Base-by-base conservation (phyloP, 192 early-diverging fungal genomes). In the Haplosporangium gracile region DNA sequence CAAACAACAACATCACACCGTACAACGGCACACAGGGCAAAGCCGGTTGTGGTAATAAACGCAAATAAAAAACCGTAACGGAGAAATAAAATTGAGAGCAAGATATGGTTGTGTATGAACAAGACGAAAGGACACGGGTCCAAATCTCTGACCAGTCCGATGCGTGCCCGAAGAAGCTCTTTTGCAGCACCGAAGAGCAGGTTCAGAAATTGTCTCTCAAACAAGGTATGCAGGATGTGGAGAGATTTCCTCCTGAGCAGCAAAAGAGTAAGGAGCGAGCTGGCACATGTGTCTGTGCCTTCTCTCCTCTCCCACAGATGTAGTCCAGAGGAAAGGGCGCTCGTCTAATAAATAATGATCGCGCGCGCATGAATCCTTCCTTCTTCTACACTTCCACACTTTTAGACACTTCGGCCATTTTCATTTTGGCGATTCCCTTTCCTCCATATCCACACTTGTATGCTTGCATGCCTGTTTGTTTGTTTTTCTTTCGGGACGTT, bases 91-190 rank as follows among this genome's bases (percentile, higher is more conserved):
- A 32, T 49, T 73, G 72, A 47, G 40, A 47, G 72, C 72, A 73
- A 73, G 49, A 42, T 11, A 47, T 20, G 26, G 45, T 49, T 18
- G 15, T 29, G 42, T 43, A 49, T 29, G 45, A 47, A 49, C 32
- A 32, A 63, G n/a, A 63, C 60, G 60, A 32, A 63, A 63, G 26
- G 10, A 63, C 60, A 63, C 60, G 60, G 60, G 60, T 65, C 2
- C 26, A 29, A 65, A 26, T 51, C 32, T 73, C 42, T 16, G 26
- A 26, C 72, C 72, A 73, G 72, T 73, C 72, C 72, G 72, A 43
- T 73, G n/a, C 26, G 34, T 73, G 72, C 26, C 72, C 72, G 72
- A 73, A 20, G 72, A 34, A 45, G 43, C 39, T 24, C 70, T 45
- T 72, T 11, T 10, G 10, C 10, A 29, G 10, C 11, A 13, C 60